Evolutionary conservation across 2,329 filamentous ascomycete genomes (phyloP), one percentile per base, ranked within the genome.

Genomic region (Aspergillus sp.): DNA sequence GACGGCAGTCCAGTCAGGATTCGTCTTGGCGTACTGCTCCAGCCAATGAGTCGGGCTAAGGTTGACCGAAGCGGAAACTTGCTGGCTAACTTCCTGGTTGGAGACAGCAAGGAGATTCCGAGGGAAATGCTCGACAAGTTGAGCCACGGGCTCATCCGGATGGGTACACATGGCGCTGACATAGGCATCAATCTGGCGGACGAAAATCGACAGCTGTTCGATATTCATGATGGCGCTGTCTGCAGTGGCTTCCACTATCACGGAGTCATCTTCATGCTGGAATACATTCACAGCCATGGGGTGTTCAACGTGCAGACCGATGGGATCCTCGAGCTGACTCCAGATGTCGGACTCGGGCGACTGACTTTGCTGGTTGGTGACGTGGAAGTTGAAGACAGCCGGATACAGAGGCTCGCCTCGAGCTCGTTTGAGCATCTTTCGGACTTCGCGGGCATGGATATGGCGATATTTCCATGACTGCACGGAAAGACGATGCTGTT

Each of bases 251-350:
- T 63, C 60, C 27, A 67, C 40, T 1, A 51, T 28, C 1, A 67
- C 38, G 9, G 46, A 43, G 5, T 53, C 60, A 29, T 57, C 48
- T 0, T 29, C 19, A 26, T 47, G 41, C 32, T 61, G 52, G 38
- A 64, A 66, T 0, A 68, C 57, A 39, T 72, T 70, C 42, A 72
- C 54, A 2, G 68, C 68, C 51, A 71, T 57, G 0, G 67, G 58
- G 48, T 71, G 68, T 43, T 72, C 69, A 4, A 72, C 69, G 32
- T 62, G 59, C 9, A 71, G 57, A 1, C 60, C 57, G 27, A 69
- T 52, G 4, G 59, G 52, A 48, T 65, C 59, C 9, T 62, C 60
- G 3, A 58, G 41, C 41, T 62, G 57, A 2, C 41, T 48, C 58
- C 66, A 70, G 1, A 63, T 41, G 5, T 41, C 26, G 1, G 50